Evolutionary conservation across 768 basidiomycete genomes (phyloP), one percentile per base, ranked within the genome.

Genomic region (Pulveroboletus sp.): DNA sequence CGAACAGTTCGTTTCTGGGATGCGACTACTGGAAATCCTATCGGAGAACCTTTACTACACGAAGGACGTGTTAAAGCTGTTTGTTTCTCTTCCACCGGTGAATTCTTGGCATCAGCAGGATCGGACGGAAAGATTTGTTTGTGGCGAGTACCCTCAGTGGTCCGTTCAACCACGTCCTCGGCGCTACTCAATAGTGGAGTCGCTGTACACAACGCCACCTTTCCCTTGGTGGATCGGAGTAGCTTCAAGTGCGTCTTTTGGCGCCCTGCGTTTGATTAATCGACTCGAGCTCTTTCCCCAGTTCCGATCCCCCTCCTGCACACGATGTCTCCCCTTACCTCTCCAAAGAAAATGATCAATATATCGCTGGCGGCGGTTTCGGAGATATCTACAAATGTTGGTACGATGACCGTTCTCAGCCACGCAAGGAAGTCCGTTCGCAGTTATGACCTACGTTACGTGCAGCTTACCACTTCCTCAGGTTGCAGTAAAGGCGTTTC

Each of bases 401-500:
- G 29, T 58, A 35, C 24, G 11, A 20, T 16, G 10, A 33, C 34
- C 8, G 17, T 14, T 29, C 47, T 40, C 27, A 11, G 14, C 29
- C 20, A 20, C 4, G 6, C n/a, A 56, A 45, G 29, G 33, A 45
- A 53, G 54, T 55, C 50, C 2, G 40, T 0, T 9, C 31, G 11
- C 35, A 0, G 13, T 5, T 24, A n/a, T 13, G 1, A 21, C 19
- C 21, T 6, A 0, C 7, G 6, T 10, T 16, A 0, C 14, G 0
- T 40, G 8, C 4, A 12, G 13, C 19, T 36, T 1, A 48, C 38
- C 16, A 5, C 23, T 2, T 17, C 5, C 4, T 16, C 24, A 64
- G 62, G 59, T 64, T 14, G 59, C 62, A 13, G 62, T 63, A 1
- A 63, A 64, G 37, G 59, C 54, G 1, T 34, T 63, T n/a, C 52